Percentiles rank a stretch among this genome's conserved stretches.
These are phyloP conservation scores for Boletus pseudopeckii DNA, from an alignment of 768 basidiomycete genomes.

Conservation along the genomic window DNA sequence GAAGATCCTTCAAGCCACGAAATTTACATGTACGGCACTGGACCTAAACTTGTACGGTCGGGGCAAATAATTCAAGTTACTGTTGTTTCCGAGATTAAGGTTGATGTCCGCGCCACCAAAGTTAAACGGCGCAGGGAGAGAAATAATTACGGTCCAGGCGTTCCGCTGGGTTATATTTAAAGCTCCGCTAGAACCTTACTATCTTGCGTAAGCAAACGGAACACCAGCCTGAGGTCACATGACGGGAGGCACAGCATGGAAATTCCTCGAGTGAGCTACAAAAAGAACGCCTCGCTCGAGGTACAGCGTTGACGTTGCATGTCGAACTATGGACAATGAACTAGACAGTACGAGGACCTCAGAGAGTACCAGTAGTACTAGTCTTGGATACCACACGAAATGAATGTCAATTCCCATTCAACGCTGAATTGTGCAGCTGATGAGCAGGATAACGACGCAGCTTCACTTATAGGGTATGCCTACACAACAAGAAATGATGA, in stretches of 20 bases:
- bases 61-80: no score
- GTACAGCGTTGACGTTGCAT: background rate
- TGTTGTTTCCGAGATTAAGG: no score
- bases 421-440: background rate
- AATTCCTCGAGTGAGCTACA: background rate
- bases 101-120: no score
- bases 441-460: background rate
- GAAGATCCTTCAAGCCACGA: constrained; percentile 2
- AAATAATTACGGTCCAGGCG: no score
- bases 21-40: no score
- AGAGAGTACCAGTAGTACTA: background rate
- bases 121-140: no score
- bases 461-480: constrained; percentile 32
- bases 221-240: no score
- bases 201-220: no score
- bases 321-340: background rate
- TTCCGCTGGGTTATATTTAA: no score
- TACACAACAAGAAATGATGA: constrained; percentile 12
- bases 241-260: no score
- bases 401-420: background rate
- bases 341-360: constrained; percentile 1
- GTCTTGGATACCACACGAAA: background rate
- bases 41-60: no score
- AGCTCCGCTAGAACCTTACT: no score
- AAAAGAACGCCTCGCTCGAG: background rate